Evolutionary conservation across 192 early-diverging fungal species (phyloP), one percentile per base, ranked within the genome.

Genomic region (Phycomyces blakesleeanus): DNA sequence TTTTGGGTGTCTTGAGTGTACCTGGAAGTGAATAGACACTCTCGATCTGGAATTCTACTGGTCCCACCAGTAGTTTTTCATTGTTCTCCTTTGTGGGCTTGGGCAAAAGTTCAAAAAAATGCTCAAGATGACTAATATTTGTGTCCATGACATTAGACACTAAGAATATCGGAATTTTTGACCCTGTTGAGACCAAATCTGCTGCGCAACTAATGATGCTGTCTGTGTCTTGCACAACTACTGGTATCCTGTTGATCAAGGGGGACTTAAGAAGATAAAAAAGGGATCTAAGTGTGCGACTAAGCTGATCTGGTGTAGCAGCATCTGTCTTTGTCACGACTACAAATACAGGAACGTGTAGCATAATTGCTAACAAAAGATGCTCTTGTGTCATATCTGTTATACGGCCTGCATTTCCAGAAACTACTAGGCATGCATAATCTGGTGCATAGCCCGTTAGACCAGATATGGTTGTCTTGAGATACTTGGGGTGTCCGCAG

Each of bases 391-490:
- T 89, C 77, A 87, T 89, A 66, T 64, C 85, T 1, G 83, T 75
- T 4, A 94, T 61, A 1, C 76, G 72, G 2, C 79, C 85, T 9
- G 85, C 70, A 29, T 87, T 86, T 5, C 91, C 89, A 44, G 89
- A 78, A 8, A 97, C 71, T 21, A 89, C 86, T 10, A 97, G 69
- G 67, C 92, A 93, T n/a, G 90, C 91, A 75, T 88, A 91, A 52
- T 95, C 91, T 0, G 95, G 93, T 21, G 88, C 81, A 67, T 87
- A 84, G 7, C 92, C 93, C n/a, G 90, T 89, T 39, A 97, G 80
- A n/a, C 89, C 95, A 50, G 91, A 85, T 2, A 93, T 90, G 15
- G 95, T 97, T 1, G 95, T 97, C 51, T 91, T 89, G 20, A 94
- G 74, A 61, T 93, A 95, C 64, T 91, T 92, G 15, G 88, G 85